These are phyloP conservation scores for Nymphaea thermarum DNA, from an alignment of 164 flowering plant species.

Conservation along the genomic window DNA sequence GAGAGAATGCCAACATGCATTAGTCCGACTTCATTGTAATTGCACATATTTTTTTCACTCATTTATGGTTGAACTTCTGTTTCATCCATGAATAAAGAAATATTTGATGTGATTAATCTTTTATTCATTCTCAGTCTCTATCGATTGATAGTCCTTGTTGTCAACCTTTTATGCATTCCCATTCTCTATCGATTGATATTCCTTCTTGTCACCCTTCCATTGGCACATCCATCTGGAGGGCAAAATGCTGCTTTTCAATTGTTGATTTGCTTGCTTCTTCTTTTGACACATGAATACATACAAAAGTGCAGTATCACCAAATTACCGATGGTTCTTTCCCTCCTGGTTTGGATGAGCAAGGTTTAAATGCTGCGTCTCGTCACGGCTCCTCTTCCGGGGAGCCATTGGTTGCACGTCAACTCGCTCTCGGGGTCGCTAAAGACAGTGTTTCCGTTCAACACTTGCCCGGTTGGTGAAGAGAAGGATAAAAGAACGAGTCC, in stretches of 20 bases:
- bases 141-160: no score
- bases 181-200: no score
- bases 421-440: conserved; percentile 22
- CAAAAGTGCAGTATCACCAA: no score
- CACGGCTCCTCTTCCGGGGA: conserved; percentile 12
- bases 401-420: conserved; percentile 21
- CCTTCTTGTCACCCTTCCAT: neutral
- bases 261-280: no score
- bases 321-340: no score
- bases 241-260: no score
- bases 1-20: no score
- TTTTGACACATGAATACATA: neutral
- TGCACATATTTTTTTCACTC: neutral
- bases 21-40: neutral
- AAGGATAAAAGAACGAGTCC: neutral
- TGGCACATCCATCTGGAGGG: neutral
- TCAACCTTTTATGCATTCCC: no score
- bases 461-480: neutral
- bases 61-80: no score
- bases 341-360: neutral
- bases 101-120: no score
- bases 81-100: no score
- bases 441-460: conserved; percentile 13
- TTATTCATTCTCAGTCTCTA: no score
- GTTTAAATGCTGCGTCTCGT: conserved; percentile 2